A percentile compares a stretch with the other conserved stretches of the same genome.
Evolutionary conservation across 768 basidiomycete genomes (phyloP).

Genomic region (Termitomyces sp.): DNA sequence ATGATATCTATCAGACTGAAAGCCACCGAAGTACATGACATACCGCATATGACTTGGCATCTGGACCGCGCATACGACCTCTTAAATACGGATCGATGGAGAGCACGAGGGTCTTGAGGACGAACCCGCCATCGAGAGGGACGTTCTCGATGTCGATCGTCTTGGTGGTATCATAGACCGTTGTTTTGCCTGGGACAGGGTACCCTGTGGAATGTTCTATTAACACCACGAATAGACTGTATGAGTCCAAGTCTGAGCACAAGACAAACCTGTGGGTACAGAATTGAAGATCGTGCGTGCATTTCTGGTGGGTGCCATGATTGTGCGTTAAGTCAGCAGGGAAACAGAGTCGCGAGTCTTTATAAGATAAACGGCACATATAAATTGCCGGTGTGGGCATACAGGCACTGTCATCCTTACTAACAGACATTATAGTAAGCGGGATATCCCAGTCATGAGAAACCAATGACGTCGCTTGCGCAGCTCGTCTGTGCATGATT

Average conservation of each 20-base stretch:
- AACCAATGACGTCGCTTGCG: not conserved
- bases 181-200: conserved; percentile 40
- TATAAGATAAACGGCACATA: not conserved
- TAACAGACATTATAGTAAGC: not conserved
- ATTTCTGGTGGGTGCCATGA: not conserved
- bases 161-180: conserved; percentile 34
- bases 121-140: conserved; percentile 36
- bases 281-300: conserved; percentile 1
- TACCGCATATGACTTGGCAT: conserved; percentile 20
- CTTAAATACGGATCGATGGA: conserved; percentile 39
- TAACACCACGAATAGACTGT: not conserved
- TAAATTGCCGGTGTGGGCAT: not conserved
- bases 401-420: not conserved
- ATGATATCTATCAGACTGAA: not conserved
- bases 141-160: conserved; percentile 45
- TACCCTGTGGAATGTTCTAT: conserved; percentile 21
- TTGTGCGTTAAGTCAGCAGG: not conserved
- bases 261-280: not conserved
- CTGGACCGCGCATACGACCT: conserved; percentile 29
- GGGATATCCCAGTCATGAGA: not conserved
- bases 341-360: not conserved
- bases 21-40: not conserved
- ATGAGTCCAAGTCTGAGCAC: not conserved
- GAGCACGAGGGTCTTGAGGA: conserved; percentile 44
- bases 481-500: not conserved